A percentile compares a stretch with the other conserved stretches of the same genome.
Evolutionary conservation across 2,329 filamentous ascomycete species (phyloP).

Genomic region (Pseudocercospora fuligena): DNA sequence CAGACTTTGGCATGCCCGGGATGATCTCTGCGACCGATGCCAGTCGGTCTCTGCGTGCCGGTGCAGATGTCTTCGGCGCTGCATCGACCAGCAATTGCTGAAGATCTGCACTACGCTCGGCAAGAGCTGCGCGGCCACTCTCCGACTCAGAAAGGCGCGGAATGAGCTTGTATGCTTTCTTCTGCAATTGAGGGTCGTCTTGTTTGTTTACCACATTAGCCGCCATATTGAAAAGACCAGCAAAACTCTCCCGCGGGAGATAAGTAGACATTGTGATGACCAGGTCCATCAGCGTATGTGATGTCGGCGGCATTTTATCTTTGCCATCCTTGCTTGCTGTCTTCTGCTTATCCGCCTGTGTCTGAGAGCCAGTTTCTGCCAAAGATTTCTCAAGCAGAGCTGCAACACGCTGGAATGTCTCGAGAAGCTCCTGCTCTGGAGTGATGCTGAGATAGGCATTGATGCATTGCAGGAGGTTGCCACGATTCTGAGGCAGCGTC

Average conservation of each 20-base stretch:
- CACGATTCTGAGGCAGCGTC: slow-evolving; percentile 88
- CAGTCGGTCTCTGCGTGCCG: slow-evolving; percentile 83
- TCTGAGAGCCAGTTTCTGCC: slow-evolving; percentile 62
- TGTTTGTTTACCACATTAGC: slow-evolving; percentile 79
- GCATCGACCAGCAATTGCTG: slow-evolving; percentile 80
- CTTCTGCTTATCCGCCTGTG: slow-evolving; percentile 65
- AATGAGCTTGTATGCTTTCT: slow-evolving; percentile 98
- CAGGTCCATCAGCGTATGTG: slow-evolving; percentile 94
- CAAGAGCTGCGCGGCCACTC: slow-evolving; percentile 74
- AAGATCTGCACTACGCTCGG: slow-evolving; percentile 75
- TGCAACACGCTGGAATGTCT: slow-evolving; percentile 87
- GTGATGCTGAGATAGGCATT: slow-evolving; percentile 88
- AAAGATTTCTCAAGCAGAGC: slow-evolving; percentile 79
- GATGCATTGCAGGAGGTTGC: slow-evolving; percentile 89
- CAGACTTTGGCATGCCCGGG: slow-evolving; percentile 73
- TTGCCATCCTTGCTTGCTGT: slow-evolving; percentile 56
- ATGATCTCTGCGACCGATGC: slow-evolving; percentile 81
- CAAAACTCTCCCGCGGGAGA: slow-evolving; percentile 83
- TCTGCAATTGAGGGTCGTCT: slow-evolving; percentile 89
- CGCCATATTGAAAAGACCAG: slow-evolving; percentile 83
- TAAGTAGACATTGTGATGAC: slow-evolving; percentile 96
- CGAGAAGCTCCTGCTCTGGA: slow-evolving; percentile 69
- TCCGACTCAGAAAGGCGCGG: slow-evolving; percentile 84
- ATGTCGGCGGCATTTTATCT: slow-evolving; percentile 84
- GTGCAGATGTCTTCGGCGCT: slow-evolving; percentile 82